phyloP scores from a whole-genome alignment of 2,329 filamentous ascomycete species.

The Diaporthe sp. region DNA sequence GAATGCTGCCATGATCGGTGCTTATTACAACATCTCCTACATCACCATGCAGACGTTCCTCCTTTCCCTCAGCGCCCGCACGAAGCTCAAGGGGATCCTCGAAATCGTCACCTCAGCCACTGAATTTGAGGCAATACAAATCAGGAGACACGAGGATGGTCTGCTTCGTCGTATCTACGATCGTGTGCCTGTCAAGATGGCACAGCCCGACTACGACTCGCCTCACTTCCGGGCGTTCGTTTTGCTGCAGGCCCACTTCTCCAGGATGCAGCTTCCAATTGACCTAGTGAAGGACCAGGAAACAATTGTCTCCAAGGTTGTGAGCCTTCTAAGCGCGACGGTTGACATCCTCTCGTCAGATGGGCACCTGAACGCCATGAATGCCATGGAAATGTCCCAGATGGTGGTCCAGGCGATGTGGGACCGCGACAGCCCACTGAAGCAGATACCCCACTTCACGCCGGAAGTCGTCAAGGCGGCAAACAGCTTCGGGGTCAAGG shows the following conservation, averaged over 20 bases:
- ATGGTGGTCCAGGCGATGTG: slow-evolving; percentile 99
- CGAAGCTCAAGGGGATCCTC: slow-evolving; percentile 95
- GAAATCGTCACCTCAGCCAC: slow-evolving; percentile 98
- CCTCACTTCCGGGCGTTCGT: slow-evolving; percentile 99
- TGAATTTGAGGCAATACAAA: slow-evolving; percentile 96
- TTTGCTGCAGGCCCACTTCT: slow-evolving; percentile 97
- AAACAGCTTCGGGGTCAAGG: slow-evolving; percentile 87
- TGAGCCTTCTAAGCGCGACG: slow-evolving; percentile 89
- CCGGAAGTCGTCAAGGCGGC: slow-evolving; percentile 86
- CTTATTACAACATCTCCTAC: slow-evolving; percentile 99
- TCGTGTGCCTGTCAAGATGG: slow-evolving; percentile 94
- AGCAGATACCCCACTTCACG: slow-evolving; percentile 97
- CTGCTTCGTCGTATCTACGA: slow-evolving; percentile 94
- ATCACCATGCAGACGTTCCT: slow-evolving; percentile 99
- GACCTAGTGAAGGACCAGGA: slow-evolving; percentile 98
- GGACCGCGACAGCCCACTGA: slow-evolving; percentile 96
- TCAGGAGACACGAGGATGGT: slow-evolving; percentile 90
- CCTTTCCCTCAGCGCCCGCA: slow-evolving; percentile 87
- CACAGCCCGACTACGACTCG: slow-evolving; percentile 87
- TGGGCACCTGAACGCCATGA: slow-evolving; percentile 96
- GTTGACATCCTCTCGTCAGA: slow-evolving; percentile 97
- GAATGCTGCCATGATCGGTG: slow-evolving; percentile 97
- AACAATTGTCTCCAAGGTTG: slow-evolving; percentile 83
- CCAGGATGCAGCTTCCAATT: slow-evolving; percentile 94
- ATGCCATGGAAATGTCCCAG: slow-evolving; percentile 98